These are phyloP conservation scores for Sarocladium oryzae DNA, from an alignment of 2,329 filamentous ascomycete genomes.

Conservation along the genomic window DNA sequence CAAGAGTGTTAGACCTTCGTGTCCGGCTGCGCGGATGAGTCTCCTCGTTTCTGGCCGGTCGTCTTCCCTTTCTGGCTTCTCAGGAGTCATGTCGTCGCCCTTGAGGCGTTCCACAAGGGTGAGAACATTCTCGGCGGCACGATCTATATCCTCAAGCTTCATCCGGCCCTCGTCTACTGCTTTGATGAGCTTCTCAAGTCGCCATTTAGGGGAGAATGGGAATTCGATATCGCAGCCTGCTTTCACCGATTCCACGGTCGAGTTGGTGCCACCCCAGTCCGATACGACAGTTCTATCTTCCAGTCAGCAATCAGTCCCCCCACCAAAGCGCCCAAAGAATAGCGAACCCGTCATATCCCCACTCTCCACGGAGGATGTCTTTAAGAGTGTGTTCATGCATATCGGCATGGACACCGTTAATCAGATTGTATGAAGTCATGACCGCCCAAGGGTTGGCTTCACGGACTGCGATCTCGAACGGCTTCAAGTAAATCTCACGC, in stretches of 20 bases:
- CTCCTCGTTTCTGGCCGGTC: slow-evolving; percentile 50
- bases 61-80: slow-evolving; percentile 51
- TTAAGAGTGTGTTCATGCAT: slow-evolving; percentile 50
- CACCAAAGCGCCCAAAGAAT: too few species aligned
- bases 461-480: slow-evolving; percentile 38
- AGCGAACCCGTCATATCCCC: slow-evolving; percentile 51
- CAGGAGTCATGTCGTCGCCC: slow-evolving; percentile 49
- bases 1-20: slow-evolving; percentile 56
- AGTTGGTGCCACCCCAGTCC: slow-evolving; percentile 54
- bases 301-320: too few species aligned
- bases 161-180: slow-evolving; percentile 44
- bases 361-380: slow-evolving; percentile 53
- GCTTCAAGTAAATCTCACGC: slow-evolving; percentile 35
- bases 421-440: slow-evolving; percentile 41
- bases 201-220: slow-evolving; percentile 48
- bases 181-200: slow-evolving; percentile 49
- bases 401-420: slow-evolving; percentile 38
- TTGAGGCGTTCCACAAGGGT: slow-evolving; percentile 55
- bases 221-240: slow-evolving; percentile 54
- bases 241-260: slow-evolving; percentile 46
- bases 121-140: slow-evolving; percentile 53
- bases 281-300: slow-evolving; percentile 46
- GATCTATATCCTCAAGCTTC: slow-evolving; percentile 43
- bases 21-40: slow-evolving; percentile 54
- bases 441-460: slow-evolving; percentile 35